Percentiles rank a stretch among this genome's conserved stretches.
These are phyloP conservation scores for Thinopyrum elongatum DNA, from an alignment of 176 grass and related monocot genomes.

Conservation along the genomic window DNA sequence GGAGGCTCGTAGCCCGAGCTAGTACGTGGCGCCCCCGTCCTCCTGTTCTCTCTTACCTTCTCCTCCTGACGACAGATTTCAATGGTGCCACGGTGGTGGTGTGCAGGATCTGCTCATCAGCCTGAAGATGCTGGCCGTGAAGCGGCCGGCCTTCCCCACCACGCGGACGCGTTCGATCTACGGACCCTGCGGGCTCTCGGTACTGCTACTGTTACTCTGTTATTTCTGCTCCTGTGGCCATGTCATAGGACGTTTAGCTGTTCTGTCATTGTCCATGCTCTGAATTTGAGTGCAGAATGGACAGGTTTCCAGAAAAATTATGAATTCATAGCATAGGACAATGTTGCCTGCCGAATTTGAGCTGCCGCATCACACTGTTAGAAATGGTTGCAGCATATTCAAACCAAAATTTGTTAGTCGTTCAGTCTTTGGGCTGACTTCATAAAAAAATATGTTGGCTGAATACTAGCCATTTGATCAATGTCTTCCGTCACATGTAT, in stretches of 20 bases:
- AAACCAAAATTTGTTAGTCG: background rate
- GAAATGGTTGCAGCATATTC: background rate
- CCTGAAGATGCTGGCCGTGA: background rate
- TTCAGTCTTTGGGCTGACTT: background rate
- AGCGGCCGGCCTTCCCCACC: constrained; percentile 18
- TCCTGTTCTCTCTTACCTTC: background rate
- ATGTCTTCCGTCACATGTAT: too few relatives aligned
- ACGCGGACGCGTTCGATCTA: constrained; percentile 48
- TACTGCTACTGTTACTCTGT: background rate
- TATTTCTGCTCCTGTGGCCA: background rate
- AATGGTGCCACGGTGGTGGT: too few relatives aligned
- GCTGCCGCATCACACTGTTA: too few relatives aligned
- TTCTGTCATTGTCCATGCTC: background rate
- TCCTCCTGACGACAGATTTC: background rate
- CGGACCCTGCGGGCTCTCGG: constrained; percentile 55
- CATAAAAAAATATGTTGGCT: background rate
- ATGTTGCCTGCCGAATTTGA: background rate
- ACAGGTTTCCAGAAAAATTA: background rate
- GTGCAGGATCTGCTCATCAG: background rate
- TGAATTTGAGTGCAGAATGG: background rate
- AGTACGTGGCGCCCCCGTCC: constrained; percentile 12
- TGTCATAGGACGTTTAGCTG: background rate
- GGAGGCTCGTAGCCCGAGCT: constrained; percentile 57
- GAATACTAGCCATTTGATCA: background rate
- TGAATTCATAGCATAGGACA: background rate